phyloP scores from a whole-genome alignment of 1,284 basidiomycete genomes.

The Cryptococcus maquisensis region DNA sequence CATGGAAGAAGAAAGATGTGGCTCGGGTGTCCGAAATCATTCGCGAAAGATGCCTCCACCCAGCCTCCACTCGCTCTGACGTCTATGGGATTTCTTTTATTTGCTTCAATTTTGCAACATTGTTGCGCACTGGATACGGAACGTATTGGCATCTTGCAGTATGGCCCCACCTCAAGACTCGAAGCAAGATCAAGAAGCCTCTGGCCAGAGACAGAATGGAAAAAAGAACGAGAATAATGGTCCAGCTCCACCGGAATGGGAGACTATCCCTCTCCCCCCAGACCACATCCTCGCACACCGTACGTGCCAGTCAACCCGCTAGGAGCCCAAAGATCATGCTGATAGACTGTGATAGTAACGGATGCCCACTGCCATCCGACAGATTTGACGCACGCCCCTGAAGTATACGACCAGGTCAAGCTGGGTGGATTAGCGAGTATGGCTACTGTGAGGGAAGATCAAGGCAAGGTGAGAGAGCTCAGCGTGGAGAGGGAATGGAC shows the following conservation, averaged over 20 bases:
- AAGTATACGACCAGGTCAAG: constrained; percentile 23
- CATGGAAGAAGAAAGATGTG: neutral
- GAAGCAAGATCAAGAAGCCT: neutral
- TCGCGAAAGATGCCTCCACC: neutral
- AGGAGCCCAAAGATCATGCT: neutral
- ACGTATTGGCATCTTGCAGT: neutral
- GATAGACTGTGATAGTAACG: constrained; percentile 25
- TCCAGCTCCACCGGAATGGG: constrained; percentile 31
- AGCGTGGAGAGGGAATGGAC: constrained; percentile 12
- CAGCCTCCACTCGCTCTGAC: neutral
- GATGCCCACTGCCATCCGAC: constrained; percentile 51
- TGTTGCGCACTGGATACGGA: too few species aligned
- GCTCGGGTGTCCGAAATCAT: constrained; percentile 2
- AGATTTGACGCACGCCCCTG: constrained; percentile 27
- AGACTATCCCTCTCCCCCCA: constrained; percentile 26
- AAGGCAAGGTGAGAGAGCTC: constrained; percentile 29
- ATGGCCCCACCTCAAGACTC: too few species aligned
- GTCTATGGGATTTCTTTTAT: too few species aligned
- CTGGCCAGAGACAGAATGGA: neutral
- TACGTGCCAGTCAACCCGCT: constrained; percentile 10
- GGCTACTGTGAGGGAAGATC: constrained; percentile 40
- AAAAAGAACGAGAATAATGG: constrained; percentile 3
- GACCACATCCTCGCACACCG: constrained; percentile 27
- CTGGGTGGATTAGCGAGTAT: constrained; percentile 44
- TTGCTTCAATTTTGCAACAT: too few species aligned